Evolutionary conservation across 202 grass and related monocot genomes (phyloP).

Genomic region (Alloteropsis angusta): DNA sequence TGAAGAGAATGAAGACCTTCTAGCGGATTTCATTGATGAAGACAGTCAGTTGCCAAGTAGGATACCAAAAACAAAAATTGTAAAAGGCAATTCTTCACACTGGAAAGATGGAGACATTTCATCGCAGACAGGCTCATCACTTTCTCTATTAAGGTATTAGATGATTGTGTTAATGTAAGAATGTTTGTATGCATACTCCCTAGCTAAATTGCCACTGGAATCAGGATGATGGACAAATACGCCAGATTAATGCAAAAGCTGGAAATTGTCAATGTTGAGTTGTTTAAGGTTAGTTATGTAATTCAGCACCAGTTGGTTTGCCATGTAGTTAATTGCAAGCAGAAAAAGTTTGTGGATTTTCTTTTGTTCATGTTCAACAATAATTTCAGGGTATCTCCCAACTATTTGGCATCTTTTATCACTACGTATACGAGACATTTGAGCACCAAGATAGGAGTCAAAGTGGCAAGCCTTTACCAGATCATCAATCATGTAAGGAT

Average conservation of each 20-base stretch:
- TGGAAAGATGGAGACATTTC: constrained; percentile 90
- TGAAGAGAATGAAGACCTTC: constrained; percentile 98
- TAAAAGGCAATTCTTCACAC: constrained; percentile 45
- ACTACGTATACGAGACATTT: constrained; percentile 85
- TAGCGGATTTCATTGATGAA: constrained; percentile 99
- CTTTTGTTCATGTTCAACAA: constrained; percentile 28
- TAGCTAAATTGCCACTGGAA: constrained; percentile 37
- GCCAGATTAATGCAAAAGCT: constrained; percentile 97
- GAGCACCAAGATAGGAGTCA: constrained; percentile 58
- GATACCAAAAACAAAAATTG: constrained; percentile 59
- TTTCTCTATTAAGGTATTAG: constrained; percentile 89
- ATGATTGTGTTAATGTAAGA: constrained; percentile 21
- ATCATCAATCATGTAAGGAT: constrained; percentile 57
- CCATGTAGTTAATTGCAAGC: background rate
- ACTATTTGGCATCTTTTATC: constrained; percentile 93
- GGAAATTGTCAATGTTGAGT: constrained; percentile 86
- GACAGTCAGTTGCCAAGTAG: constrained; percentile 97
- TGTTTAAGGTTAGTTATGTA: constrained; percentile 70
- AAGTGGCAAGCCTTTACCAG: constrained; percentile 55
- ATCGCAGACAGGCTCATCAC: constrained; percentile 85
- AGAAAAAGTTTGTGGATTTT: constrained; percentile 5
- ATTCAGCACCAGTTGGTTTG: constrained; percentile 7
- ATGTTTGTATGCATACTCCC: constrained; percentile 18
- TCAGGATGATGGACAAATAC: constrained; percentile 99
- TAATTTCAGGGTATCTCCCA: constrained; percentile 71